Percentiles rank a stretch among this genome's conserved stretches.
Evolutionary conservation across 768 basidiomycete genomes (phyloP).

Genomic region (Leucosporidium yakuticum): DNA sequence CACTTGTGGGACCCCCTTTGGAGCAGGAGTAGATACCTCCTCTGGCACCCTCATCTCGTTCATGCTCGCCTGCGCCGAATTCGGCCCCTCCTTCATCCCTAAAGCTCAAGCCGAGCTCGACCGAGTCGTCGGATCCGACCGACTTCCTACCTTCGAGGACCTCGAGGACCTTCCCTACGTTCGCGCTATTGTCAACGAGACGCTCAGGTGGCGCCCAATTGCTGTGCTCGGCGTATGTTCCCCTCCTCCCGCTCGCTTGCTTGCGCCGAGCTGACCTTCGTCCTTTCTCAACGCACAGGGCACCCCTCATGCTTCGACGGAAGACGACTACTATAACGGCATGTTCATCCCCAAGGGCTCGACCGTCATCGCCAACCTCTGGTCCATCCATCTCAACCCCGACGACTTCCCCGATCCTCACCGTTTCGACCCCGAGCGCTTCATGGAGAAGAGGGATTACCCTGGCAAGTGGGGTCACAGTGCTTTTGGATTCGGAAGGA

Average conservation of each 20-base stretch:
- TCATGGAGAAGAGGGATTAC: constrained; percentile 14
- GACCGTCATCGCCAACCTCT: constrained; percentile 24
- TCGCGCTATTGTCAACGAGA: constrained; percentile 31
- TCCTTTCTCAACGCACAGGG: neutral
- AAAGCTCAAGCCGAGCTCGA: constrained; percentile 37
- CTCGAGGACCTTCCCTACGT: constrained; percentile 31
- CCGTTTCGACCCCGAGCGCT: constrained; percentile 32
- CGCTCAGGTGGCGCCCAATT: constrained; percentile 32
- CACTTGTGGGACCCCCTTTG: constrained; percentile 1
- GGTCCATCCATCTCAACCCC: constrained; percentile 28
- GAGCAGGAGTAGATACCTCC: constrained; percentile 33
- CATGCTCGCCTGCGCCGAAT: constrained; percentile 26
- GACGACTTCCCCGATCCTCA: constrained; percentile 34
- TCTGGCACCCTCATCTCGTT: constrained; percentile 25
- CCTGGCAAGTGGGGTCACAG: constrained; percentile 27
- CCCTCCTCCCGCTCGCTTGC: neutral
- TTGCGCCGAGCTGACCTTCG: too few relatives aligned
- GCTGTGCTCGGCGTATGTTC: constrained; percentile 18
- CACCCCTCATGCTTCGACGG: constrained; percentile 8
- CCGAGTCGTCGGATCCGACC: constrained; percentile 31
- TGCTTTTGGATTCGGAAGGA: constrained; percentile 21
- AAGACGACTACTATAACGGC: constrained; percentile 24
- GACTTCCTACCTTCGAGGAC: constrained; percentile 35
- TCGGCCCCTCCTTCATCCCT: constrained; percentile 17
- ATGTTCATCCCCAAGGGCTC: constrained; percentile 30